Conservation (phyloP, 106 monocot genomes). For the Alisma plantagoaquatica region DNA sequence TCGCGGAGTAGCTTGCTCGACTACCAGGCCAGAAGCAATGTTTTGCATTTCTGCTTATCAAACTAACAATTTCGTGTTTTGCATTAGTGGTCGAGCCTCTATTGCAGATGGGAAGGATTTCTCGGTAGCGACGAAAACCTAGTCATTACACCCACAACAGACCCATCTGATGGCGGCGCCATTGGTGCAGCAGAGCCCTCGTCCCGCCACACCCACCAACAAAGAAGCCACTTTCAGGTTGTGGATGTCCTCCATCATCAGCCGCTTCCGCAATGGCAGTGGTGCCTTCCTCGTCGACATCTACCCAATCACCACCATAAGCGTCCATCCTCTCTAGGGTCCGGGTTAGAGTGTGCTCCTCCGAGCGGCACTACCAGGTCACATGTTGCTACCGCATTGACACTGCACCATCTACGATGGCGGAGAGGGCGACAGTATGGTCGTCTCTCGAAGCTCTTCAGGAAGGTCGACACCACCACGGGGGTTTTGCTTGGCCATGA, state of each 20-base stretch:
- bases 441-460: slow-evolving; percentile 45
- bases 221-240: slow-evolving; percentile 69
- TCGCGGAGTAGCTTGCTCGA: no score
- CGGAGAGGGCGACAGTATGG: not conserved
- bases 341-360: no score
- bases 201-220: no score
- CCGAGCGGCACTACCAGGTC: slow-evolving; percentile 54
- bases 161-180: no score
- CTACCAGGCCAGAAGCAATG: no score
- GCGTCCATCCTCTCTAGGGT: not conserved
- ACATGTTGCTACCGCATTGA: slow-evolving; percentile 70
- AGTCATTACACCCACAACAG: not conserved
- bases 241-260: slow-evolving; percentile 57
- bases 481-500: slow-evolving; percentile 58
- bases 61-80: not conserved
- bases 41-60: not conserved
- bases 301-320: slow-evolving; percentile 4
- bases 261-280: slow-evolving; percentile 12
- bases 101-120: slow-evolving; percentile 93
- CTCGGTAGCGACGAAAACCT: slow-evolving; percentile 21
- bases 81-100: slow-evolving; percentile 57
- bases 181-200: no score
- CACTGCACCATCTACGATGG: slow-evolving; percentile 36
- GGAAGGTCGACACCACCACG: slow-evolving; percentile 52
- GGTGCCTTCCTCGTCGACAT: slow-evolving; percentile 36